These are phyloP conservation scores for Didymella sp. DNA, from an alignment of 2,329 filamentous ascomycete species.

Conservation along the genomic window DNA sequence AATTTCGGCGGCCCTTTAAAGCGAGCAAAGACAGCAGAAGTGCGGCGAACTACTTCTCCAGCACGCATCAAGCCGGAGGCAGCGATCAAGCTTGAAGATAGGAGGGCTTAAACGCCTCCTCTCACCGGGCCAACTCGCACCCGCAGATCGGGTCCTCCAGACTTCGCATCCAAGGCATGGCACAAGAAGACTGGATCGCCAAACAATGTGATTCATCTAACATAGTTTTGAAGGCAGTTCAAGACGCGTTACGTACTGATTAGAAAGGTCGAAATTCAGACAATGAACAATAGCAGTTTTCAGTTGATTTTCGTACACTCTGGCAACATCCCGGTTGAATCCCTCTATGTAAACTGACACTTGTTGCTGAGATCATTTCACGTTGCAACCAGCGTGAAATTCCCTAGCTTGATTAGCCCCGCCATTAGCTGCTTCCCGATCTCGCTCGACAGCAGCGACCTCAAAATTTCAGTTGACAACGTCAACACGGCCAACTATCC, in stretches of 20 bases:
- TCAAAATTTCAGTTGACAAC: constrained; percentile 24
- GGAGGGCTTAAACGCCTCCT: not conserved
- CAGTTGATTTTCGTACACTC: no score
- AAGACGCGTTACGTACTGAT: not conserved
- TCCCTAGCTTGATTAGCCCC: constrained; percentile 8
- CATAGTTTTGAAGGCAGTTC: not conserved
- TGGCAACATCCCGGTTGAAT: no score
- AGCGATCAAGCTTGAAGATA: not conserved
- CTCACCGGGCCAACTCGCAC: not conserved
- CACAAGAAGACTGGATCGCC: constrained; percentile 1
- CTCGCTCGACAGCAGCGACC: constrained; percentile 19
- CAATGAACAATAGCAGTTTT: no score
- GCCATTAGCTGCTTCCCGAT: constrained; percentile 14
- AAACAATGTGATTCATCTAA: not conserved
- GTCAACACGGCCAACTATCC: not conserved
- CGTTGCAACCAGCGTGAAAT: not conserved
- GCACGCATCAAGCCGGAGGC: not conserved
- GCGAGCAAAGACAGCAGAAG: not conserved
- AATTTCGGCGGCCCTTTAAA: not conserved
- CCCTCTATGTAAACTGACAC: no score
- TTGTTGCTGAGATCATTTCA: not conserved
- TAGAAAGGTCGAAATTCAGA: not conserved
- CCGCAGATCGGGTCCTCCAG: not conserved
- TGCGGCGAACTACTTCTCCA: not conserved
- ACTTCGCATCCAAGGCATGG: not conserved